Evolutionary conservation across 73 alveolate species (phyloP), one percentile per base, ranked within the genome.

Genomic region (Paramecium primaurelia): DNA sequence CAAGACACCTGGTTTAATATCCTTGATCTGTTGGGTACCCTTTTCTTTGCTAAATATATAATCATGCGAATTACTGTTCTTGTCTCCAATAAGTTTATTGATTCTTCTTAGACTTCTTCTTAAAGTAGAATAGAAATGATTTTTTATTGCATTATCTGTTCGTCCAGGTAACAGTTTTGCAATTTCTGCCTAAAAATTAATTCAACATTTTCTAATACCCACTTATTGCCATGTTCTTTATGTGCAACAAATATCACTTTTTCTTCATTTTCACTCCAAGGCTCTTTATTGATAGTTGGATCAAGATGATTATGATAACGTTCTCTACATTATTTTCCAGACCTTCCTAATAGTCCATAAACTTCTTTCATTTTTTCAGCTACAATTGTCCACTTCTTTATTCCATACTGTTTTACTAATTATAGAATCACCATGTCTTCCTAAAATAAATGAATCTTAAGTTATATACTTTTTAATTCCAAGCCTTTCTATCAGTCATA

Each of bases 311-410:
- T 98, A 94, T 98, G 99, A 98, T 99, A 98, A 71, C 99, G 95
- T 93, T 98, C 99, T 69, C 99, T 80, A 93, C 99, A 98, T 93
- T 97, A 95, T 92, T 98, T 98, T 12, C 99, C 99, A 85, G 98
- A 94, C 77, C 99, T 93, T 6, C 96, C 96, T 14, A 47, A 42
- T 38, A 94, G 83, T 18, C 91, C 59, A 92, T 58, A 97, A 26
- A 91, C 85, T 30, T 95, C 98, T 59, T 86, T 92, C 71, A 95
- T 89, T 42, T 92, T 84, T 59, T 93, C 60, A 59, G 99, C 96
- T 1, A 97, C 95, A 16, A 88, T 93, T 14, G 99, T 93, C 99
- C 99, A 97, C 71, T 95, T 95, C 93, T 95, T 95, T 16, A 95
- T 95, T 32, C 98, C 98, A 83, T 77, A 93, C 84, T 93, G 71